Base-by-base conservation (phyloP, 805 yeast genomes). In the Grigorovia jiainica region DNA sequence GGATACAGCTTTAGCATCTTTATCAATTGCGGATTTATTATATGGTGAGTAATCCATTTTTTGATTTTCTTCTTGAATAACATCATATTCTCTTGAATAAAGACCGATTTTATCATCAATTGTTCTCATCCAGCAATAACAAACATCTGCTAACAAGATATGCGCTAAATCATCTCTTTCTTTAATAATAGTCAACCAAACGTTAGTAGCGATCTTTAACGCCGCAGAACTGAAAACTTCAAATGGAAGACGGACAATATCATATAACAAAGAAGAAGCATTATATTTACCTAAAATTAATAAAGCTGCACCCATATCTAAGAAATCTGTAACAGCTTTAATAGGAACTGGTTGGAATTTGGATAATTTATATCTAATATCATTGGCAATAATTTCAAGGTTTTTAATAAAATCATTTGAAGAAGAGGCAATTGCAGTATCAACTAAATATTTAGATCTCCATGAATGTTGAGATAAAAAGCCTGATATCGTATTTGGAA, bases 1-100 rank as follows among this genome's bases (percentile, higher is more conserved):
- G 4, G 72, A 68, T 1, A 79, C 77, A 2, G 58, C 48, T 2
- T 63, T 59, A 0, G 86, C 78, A 27, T 66, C 63, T 45, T 72
- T 75, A 41, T 74, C 73, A 7, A 80, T 70, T 6, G 67, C 70
- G 36, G 68, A 67, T 49, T 77, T 79, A 61, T 82, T 79, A 36
- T 94, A 79, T 9, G 98, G 97, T 1, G 87, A 66, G 53, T 92
- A 92, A 48, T 85, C 92, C 98, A 92, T 92, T 40, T 69, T 71
- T 48, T 75, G 64, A 58, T 69, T 80, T 42, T 80, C 84, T 19
- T 90, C 80, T 42, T 70, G 65, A 1, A 52, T 54, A 6, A 76
- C 57, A 57, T 87, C 95, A 48, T 64, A 63, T 5, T 61, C 52
- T 4, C 65, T 68, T 6, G 80, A 73, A 58, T 75, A 89, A 9